Evolutionary conservation across 345 rosid species (phyloP).

Genomic region (Chamaenerion angustifolium): DNA sequence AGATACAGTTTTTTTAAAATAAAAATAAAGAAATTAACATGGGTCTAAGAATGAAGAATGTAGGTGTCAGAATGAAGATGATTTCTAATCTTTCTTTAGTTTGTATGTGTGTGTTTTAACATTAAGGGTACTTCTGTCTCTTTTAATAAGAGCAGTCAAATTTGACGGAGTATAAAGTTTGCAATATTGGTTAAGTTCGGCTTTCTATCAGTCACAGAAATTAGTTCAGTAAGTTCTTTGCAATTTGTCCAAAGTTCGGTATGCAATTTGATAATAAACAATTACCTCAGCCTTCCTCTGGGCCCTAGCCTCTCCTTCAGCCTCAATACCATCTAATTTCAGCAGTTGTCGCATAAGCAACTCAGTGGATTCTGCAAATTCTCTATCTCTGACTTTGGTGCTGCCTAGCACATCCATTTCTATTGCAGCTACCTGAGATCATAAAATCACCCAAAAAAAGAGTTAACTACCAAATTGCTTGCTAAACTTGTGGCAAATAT

Average conservation of each 20-base stretch:
- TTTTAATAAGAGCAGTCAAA: too few relatives aligned
- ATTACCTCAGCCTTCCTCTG: constrained; percentile 81
- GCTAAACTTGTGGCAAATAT: too few relatives aligned
- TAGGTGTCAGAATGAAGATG: too few relatives aligned
- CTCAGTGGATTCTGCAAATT: constrained; percentile 57
- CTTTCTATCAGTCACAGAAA: too few relatives aligned
- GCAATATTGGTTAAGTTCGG: too few relatives aligned
- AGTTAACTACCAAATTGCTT: background rate
- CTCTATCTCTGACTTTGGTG: constrained; percentile 39
- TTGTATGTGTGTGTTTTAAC: too few relatives aligned
- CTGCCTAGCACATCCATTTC: constrained; percentile 56
- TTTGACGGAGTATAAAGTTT: too few relatives aligned
- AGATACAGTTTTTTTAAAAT: too few relatives aligned
- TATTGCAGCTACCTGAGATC: constrained; percentile 49
- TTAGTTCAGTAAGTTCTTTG: too few relatives aligned
- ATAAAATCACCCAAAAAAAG: background rate
- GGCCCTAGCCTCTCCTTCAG: constrained; percentile 72
- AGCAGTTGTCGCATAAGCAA: constrained; percentile 80
- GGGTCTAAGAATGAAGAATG: too few relatives aligned
- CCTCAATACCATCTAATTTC: constrained; percentile 64
- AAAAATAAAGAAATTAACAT: background rate
- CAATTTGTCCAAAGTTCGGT: too few relatives aligned
- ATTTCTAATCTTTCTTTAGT: too few relatives aligned
- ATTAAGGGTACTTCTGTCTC: background rate
- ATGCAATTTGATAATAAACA: background rate